Evolutionary conservation across 352 stramenopile genomes (phyloP).

Genomic region (Phytophthora brassicae): DNA sequence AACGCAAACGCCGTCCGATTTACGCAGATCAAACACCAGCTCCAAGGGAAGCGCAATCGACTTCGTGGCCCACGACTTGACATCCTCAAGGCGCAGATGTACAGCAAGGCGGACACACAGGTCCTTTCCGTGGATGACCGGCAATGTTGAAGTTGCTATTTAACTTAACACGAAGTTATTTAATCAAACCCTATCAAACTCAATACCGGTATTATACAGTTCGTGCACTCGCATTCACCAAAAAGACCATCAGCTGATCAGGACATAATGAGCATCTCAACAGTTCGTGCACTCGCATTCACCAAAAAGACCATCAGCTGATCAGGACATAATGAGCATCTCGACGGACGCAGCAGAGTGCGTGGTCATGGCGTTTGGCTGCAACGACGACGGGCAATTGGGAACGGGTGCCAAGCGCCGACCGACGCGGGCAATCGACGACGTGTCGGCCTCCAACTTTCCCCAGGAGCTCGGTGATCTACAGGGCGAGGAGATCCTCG

Average conservation of each 20-base stretch:
- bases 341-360: slow-evolving; percentile 26
- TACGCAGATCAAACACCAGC: slow-evolving; percentile 38
- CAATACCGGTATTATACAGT: too few relatives aligned
- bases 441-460: slow-evolving; percentile 77
- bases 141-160: slow-evolving; percentile 14
- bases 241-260: slow-evolving; percentile 2
- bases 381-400: slow-evolving; percentile 84
- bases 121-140: slow-evolving; percentile 12
- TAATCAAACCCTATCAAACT: neutral
- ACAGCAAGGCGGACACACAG: slow-evolving; percentile 5
- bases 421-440: slow-evolving; percentile 57
- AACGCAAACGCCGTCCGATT: slow-evolving; percentile 50
- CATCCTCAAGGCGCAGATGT: slow-evolving; percentile 52
- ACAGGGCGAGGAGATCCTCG: slow-evolving; percentile 52
- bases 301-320: neutral
- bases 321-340: slow-evolving; percentile 14
- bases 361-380: slow-evolving; percentile 72
- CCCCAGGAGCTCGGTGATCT: slow-evolving; percentile 58
- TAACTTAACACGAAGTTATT: neutral
- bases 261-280: slow-evolving; percentile 24
- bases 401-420: slow-evolving; percentile 67
- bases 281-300: slow-evolving; percentile 5
- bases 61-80: slow-evolving; percentile 45
- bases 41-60: slow-evolving; percentile 34
- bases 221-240: too few relatives aligned